Conservation (phyloP, 2,329 filamentous ascomycete species). For the Apiospora marii region DNA sequence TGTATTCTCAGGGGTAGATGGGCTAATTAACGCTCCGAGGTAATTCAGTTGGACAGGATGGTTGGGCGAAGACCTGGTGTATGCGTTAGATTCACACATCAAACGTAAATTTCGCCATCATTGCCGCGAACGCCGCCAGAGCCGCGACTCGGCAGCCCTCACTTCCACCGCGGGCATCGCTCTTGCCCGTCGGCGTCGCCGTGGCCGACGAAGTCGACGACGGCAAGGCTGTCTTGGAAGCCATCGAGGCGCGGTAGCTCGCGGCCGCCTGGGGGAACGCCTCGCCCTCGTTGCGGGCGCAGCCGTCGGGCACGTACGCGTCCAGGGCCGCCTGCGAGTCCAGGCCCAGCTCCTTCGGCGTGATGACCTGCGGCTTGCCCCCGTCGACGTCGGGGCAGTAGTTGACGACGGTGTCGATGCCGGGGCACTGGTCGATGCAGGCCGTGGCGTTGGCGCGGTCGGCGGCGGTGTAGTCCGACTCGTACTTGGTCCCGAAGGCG, state of each 20-base stretch:
- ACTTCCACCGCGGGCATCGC: neutral
- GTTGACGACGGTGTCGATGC: constrained; percentile 27
- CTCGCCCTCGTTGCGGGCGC: constrained; percentile 3
- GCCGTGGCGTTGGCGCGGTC: constrained; percentile 17
- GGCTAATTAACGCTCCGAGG: neutral
- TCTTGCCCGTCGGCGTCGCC: neutral
- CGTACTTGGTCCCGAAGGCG: constrained; percentile 11
- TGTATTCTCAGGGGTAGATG: neutral
- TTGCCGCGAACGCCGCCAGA: neutral
- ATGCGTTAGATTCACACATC: neutral
- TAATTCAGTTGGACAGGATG: neutral
- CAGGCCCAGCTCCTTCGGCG: constrained; percentile 10
- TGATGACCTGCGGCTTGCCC: constrained; percentile 19
- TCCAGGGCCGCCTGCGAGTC: constrained; percentile 12
- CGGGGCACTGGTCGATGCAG: constrained; percentile 27
- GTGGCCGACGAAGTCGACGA: neutral
- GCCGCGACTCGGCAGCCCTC: neutral
- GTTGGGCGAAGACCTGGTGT: neutral
- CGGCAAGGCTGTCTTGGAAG: neutral
- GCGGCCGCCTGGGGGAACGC: constrained; percentile 23
- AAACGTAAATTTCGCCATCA: neutral
- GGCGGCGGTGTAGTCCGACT: neutral
- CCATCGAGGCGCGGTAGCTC: constrained; percentile 25
- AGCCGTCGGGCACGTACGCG: constrained; percentile 27
- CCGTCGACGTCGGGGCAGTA: constrained; percentile 26